These are phyloP conservation scores for Austroboletus olivaceoglutinosus DNA, from an alignment of 1,284 basidiomycete genomes.

Conservation along the genomic window DNA sequence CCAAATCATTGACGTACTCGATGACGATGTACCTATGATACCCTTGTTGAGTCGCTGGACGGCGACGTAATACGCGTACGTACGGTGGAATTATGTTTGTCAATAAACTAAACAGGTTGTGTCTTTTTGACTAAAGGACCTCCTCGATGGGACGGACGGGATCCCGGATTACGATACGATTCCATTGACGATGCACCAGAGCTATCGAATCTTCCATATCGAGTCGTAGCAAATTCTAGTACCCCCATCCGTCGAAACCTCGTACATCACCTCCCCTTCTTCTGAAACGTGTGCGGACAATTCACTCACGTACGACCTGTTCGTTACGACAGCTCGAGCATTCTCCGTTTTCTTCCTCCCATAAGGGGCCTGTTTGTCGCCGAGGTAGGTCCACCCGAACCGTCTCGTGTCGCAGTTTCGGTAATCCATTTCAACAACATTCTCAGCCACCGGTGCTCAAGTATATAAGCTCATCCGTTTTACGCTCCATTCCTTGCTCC, in stretches of 20 bases:
- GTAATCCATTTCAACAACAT: constrained; percentile 10
- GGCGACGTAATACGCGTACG: constrained; percentile 14
- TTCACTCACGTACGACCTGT: constrained; percentile 6
- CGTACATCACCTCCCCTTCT: background rate
- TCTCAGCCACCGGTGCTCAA: constrained; percentile 27
- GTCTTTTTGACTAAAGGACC: background rate
- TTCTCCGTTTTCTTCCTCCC: constrained; percentile 3
- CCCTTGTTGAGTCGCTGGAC: constrained; percentile 18
- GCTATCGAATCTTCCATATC: background rate
- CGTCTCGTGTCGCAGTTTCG: constrained; percentile 1
- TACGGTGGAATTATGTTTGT: constrained; percentile 8
- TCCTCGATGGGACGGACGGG: too few relatives aligned
- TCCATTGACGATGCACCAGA: too few relatives aligned
- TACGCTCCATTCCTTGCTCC: background rate
- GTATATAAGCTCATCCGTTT: constrained; percentile 25
- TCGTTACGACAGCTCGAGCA: constrained; percentile 15
- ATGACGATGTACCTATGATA: constrained; percentile 20
- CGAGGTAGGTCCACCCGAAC: constrained; percentile 1
- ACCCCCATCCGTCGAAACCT: background rate
- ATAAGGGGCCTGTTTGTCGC: constrained; percentile 2
- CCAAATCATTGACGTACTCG: constrained; percentile 35
- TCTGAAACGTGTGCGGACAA: background rate
- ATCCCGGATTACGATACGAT: too few relatives aligned
- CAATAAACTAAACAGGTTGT: constrained; percentile 9
- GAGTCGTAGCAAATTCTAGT: background rate